Evolutionary conservation across 352 stramenopile genomes (phyloP), one percentile per base, ranked within the genome.

Genomic region (Phytophthora macrochlamydospora): DNA sequence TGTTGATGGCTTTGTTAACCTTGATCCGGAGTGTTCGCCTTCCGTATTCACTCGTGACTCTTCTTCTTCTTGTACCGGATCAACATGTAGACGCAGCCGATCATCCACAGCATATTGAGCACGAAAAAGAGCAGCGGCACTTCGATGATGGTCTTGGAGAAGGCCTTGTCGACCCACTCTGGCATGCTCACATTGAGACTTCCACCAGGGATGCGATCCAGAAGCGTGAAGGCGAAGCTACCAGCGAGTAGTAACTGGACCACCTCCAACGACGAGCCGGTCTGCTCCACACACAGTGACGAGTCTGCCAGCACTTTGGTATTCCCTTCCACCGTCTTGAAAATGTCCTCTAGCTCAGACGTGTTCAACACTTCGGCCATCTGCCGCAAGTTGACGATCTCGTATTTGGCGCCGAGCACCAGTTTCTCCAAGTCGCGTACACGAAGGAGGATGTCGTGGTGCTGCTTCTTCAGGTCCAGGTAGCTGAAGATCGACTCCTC

Each of bases 361-460:
- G 96, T 91, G 51, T 89, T 94, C 50, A 97, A 87, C 35, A 97
- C 87, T 37, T 91, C 74, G 42, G 88, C 89, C 84, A 97, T 95
- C 70, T 98, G 89, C 40, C 91, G 84, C 42, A 98, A 73, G 42
- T 98, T 93, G 28, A 97, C 87, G 51, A 98, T 78, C 60, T 97
- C 93, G 43, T 94, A 93, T 50, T 95, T 87, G 14, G 91, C 85
- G 35, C 89, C 92, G 50, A 83, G 78, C 31, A 98, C 82, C 31
- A 97, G 96, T 62, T 98, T 98, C 59, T 97, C 96, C 0, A 98
- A 67, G 72, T 98, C 94, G 29, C 85, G 91, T 1, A 91, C 92
- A 38, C 94, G 81, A 38, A 93, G 68, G 54, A 97, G 70, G 12
- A 99, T 93, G 62, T 98, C 90, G 49, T 91, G 83, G 62, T 92